Evolutionary conservation across 2,329 filamentous ascomycete species (phyloP), one percentile per base, ranked within the genome.

Genomic region (Botrytis elliptica): DNA sequence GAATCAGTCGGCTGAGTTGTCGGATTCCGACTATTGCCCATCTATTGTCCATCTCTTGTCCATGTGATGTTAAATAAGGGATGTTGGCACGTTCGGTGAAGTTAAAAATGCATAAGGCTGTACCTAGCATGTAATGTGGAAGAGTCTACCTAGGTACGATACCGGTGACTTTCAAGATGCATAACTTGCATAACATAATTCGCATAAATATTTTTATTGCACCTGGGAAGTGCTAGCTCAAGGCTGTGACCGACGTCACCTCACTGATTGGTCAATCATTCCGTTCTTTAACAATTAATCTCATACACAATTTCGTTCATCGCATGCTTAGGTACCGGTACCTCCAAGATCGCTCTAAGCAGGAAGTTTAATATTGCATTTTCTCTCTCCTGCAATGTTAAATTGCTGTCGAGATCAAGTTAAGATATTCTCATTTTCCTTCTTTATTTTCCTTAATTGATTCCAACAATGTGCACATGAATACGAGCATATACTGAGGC

Each of bases 381-480:
- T 55, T 46, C 46, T 64, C 29, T 49, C 29, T 33, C 36, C 25
- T 46, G n/a, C 29, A 22, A 29, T 44, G 8, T 71, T n/a, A 25
- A 52, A 29, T 57, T 57, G 52, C 52, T 18, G 52, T 57, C 36
- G 42, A 40, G 40, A 38, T 25, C 20, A 33, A 40, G n/a, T 29
- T 52, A 63, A 49, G 25, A 52, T 55, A 46, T 49, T 65, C 59
- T 52, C 40, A 57, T 36, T 6, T 40, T 40, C 18, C 38, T 22
- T 44, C 29, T 40, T 38, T 38, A 14, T 57, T 29, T 40, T 25
- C 29, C 38, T 14, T 18, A 10, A 25, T 12, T 25, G n/a, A 25
- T 55, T 42, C 6, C 36, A 42, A 72, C 3, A 38, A 72, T 72
- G 70, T 60, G 46, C 49, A 68, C 10, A 60, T 72, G 59, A 72